These are phyloP conservation scores for Alternaria atra DNA, from an alignment of 2,329 filamentous ascomycete species.

Conservation along the genomic window DNA sequence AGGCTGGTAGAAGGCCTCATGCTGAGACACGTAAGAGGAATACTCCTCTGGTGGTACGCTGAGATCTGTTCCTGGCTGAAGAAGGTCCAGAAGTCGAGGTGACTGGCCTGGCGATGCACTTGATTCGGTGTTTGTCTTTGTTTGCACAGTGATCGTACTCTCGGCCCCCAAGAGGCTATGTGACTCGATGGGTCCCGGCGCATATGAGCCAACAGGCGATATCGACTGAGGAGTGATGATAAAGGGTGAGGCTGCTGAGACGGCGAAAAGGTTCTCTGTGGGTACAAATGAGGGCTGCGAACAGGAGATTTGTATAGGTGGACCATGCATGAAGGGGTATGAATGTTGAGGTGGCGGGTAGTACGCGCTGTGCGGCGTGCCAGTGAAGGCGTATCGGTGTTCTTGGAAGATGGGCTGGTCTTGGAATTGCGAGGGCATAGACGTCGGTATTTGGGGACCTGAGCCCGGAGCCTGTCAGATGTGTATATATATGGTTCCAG, in stretches of 20 bases:
- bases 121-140: conserved; percentile 43
- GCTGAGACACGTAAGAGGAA: conserved; percentile 43
- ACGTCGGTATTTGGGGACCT: conserved; percentile 10
- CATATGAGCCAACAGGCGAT: conserved; percentile 44
- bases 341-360: conserved; percentile 21
- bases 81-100: conserved; percentile 58
- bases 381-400: conserved; percentile 16
- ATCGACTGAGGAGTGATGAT: conserved; percentile 35
- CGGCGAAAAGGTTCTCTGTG: conserved; percentile 17
- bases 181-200: conserved; percentile 47
- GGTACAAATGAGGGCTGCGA: conserved; percentile 19
- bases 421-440: conserved; percentile 13
- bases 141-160: conserved; percentile 34
- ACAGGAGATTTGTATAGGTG: conserved; percentile 21
- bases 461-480: conserved; percentile 25
- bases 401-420: conserved; percentile 5
- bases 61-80: conserved; percentile 60
- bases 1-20: conserved; percentile 47
- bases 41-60: conserved; percentile 53
- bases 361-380: conserved; percentile 19
- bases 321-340: conserved; percentile 17
- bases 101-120: conserved; percentile 57
- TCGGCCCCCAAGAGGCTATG: conserved; percentile 52
- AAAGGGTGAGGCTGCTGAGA: conserved; percentile 35
- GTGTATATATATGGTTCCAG: background rate